Evolutionary conservation across 768 basidiomycete genomes (phyloP), one percentile per base, ranked within the genome.

Genomic region (Mycena indigotica): DNA sequence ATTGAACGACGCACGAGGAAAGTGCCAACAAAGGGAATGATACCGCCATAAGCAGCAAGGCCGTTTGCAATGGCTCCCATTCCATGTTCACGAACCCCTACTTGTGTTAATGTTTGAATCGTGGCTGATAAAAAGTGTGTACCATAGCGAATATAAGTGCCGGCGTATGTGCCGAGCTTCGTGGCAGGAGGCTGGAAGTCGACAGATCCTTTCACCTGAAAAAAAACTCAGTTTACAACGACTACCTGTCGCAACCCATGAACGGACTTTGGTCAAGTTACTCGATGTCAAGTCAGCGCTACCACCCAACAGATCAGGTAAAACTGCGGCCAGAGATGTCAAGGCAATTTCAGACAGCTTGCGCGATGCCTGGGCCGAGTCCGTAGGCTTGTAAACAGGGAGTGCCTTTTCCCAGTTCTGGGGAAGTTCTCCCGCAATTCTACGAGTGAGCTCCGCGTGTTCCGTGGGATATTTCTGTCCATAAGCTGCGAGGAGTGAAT

Each of bases 21-120:
- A 29, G 95, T 98, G 56, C 89, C 92, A 61, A 89, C 83, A 72
- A 93, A 95, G 41, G 95, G 95, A 60, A 96, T 84, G 68, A 95
- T 86, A 66, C 85, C 92, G 58, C 95, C 95, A 73, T 97, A 98
- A 2, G 94, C 95, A 60, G 80, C 73, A 60, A 95, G 72, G 70
- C 95, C 95, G 72, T 97, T 97, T 64, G 88, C 92, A 67, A 98
- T 94, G 53, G 95, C 95, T 66, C 89, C 91, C 95, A 97, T 98
- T 65, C 80, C 95, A 74, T 98, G 95, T 73, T 98, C 95, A 74
- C 95, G 91, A 56, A 98, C 94, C 84, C 59, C 59, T 61, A 38
- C 35, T 38, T 10, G 17, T n/a, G 24, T 10, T 23, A 26, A 19
- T 28, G 24, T 40, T 35, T 26, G 24, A 44, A 46, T 13, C 29